Evolutionary conservation across 2,329 filamentous ascomycete species (phyloP), one percentile per base, ranked within the genome.

Genomic region (Aspergillus sp.): DNA sequence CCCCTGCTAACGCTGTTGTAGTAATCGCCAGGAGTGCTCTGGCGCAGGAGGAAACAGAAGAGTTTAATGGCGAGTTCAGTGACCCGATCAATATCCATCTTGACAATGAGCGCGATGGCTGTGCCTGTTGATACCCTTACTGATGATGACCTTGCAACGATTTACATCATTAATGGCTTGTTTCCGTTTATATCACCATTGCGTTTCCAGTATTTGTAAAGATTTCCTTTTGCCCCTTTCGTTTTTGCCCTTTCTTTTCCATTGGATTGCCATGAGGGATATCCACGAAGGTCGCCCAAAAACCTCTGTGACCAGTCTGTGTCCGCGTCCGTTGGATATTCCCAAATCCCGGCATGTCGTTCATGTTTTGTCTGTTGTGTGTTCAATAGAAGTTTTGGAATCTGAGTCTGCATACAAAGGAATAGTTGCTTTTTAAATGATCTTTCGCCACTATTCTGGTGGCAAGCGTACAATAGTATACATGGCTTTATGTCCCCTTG

Each of bases 31-130:
- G 90, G 63, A 95, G 96, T 64, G 93, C 93, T 12, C 79, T 98
- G 40, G 87, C 88, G 12, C 93, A 98, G 71, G 93, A 98, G 73
- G 93, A 97, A 71, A 91, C 90, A 1, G 91, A 96, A 66, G 93
- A 98, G 69, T 98, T 94, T 72, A 94, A 86, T 67, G 89, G 89
- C 50, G 93, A 97, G 68, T 98, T 95, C 75, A 88, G 89, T 62
- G 93, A 97, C 66, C 91, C 91, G 43, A 97, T 98, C 72, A 94
- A 95, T 69, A 96, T 98, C 68, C 88, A 95, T 71, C 86, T 96
- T 58, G 90, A 95, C 71, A 89, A 88, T 68, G 88, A 94, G 61
- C 83, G 88, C 60, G 88, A 94, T 62, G 89, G 90, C 48, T 98
- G 93, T 71, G 83, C 90, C 60, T 98, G 93, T 75, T 98, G 78